Evolutionary conservation across 305 asterid genomes (phyloP).

Genomic region (Solanum hybrid): DNA sequence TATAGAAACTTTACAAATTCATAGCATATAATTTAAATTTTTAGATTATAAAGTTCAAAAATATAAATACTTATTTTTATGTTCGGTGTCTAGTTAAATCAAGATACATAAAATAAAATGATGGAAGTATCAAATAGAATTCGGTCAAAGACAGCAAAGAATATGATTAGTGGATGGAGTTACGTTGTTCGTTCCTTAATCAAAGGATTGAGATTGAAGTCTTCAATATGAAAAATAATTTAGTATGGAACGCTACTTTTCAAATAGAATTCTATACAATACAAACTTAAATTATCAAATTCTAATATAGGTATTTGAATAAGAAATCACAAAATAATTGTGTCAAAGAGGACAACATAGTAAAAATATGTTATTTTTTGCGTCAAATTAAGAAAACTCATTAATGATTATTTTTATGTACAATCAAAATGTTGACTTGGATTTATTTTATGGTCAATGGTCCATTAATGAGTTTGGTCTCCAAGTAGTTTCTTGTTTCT

Average conservation of each 20-base stretch:
- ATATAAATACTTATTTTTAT: too few relatives aligned
- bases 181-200: neutral
- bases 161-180: neutral
- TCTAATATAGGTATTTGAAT: too few relatives aligned
- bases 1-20: neutral
- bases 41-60: neutral
- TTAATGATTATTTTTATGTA: neutral
- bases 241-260: too few relatives aligned
- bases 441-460: neutral
- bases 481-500: neutral
- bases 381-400: neutral
- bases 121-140: neutral
- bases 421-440: neutral
- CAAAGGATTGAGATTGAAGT: too few relatives aligned
- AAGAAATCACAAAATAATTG: neutral
- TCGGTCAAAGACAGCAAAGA: too few relatives aligned
- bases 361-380: neutral
- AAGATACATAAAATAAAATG: neutral
- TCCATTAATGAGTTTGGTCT: neutral
- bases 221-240: too few relatives aligned
- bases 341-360: neutral
- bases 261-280: neutral
- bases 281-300: neutral
- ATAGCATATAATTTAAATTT: neutral
- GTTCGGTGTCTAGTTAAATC: neutral